Evolutionary conservation across 768 basidiomycete species (phyloP).

Genomic region (Chalciporus pseudorubinellus): DNA sequence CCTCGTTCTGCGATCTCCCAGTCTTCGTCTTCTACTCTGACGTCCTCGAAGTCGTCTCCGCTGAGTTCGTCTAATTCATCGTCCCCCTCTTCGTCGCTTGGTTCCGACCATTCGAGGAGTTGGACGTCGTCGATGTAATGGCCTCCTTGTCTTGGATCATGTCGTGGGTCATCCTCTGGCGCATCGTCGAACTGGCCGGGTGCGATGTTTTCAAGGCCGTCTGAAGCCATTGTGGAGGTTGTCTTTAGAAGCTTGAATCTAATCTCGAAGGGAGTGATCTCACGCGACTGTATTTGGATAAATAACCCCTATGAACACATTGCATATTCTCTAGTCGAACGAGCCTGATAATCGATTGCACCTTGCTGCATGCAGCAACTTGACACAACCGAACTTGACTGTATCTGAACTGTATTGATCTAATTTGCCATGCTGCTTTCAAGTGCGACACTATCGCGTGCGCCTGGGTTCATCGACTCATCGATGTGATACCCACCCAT

Average conservation of each 20-base stretch:
- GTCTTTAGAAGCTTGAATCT: neutral
- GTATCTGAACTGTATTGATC: neutral
- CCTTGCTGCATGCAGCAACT: no score
- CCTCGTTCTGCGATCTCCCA: constrained; percentile 87
- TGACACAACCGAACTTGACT: no score
- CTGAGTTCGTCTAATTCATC: constrained; percentile 31
- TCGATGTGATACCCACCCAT: no score
- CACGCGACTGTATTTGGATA: constrained; percentile 5
- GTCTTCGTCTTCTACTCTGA: constrained; percentile 80
- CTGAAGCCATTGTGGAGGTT: constrained; percentile 17
- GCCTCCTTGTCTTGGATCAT: constrained; percentile 26
- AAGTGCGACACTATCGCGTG: no score
- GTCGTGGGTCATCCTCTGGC: constrained; percentile 30
- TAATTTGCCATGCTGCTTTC: no score
- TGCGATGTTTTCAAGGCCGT: constrained; percentile 30
- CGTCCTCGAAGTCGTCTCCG: constrained; percentile 53
- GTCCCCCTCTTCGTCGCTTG: constrained; percentile 24
- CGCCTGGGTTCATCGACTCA: no score
- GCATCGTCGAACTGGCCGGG: constrained; percentile 67
- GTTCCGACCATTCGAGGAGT: constrained; percentile 30
- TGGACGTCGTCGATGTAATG: constrained; percentile 46
- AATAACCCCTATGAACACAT: constrained; percentile 14
- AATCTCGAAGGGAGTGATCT: neutral
- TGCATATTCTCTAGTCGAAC: no score
- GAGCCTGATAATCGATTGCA: neutral